These are phyloP conservation scores for Talinum fruticosum DNA, from an alignment of 148 eudicot genomes.

Conservation along the genomic window DNA sequence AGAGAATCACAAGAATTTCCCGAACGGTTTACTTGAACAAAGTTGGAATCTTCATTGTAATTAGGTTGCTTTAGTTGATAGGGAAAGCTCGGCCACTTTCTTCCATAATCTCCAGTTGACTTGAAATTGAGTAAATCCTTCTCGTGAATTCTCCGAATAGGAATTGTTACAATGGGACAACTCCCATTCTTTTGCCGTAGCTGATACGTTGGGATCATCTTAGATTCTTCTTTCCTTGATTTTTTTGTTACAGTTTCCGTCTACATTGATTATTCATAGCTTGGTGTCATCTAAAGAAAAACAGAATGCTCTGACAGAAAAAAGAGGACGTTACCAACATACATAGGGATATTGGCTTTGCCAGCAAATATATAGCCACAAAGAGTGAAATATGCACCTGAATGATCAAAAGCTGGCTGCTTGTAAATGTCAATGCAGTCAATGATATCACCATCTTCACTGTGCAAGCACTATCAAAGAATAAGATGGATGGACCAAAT, in stretches of 20 bases:
- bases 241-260: conserved; percentile 9
- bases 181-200: conserved; percentile 30
- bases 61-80: conserved; percentile 11
- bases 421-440: conserved; percentile 26
- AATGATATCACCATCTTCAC: conserved; percentile 32
- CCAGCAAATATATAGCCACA: background rate
- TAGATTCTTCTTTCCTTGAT: background rate
- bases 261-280: conserved; percentile 8
- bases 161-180: conserved; percentile 29
- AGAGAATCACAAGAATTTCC: conserved; percentile 12
- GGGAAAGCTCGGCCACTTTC: conserved; percentile 29
- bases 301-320: background rate
- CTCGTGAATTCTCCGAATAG: conserved; percentile 17
- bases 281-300: conserved; percentile 24
- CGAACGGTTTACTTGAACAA: conserved; percentile 15
- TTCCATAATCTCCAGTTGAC: conserved; percentile 10
- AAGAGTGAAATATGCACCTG: conserved; percentile 19
- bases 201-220: conserved; percentile 18
- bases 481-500: background rate
- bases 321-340: background rate
- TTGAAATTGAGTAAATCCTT: conserved; percentile 5
- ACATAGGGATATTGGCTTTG: background rate
- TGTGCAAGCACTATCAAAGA: conserved; percentile 15
- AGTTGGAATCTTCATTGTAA: conserved; percentile 6
- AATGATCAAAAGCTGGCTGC: conserved; percentile 29